Base-by-base conservation (phyloP, 1,139 yeast genomes). In the Candida labiduridarum region DNA sequence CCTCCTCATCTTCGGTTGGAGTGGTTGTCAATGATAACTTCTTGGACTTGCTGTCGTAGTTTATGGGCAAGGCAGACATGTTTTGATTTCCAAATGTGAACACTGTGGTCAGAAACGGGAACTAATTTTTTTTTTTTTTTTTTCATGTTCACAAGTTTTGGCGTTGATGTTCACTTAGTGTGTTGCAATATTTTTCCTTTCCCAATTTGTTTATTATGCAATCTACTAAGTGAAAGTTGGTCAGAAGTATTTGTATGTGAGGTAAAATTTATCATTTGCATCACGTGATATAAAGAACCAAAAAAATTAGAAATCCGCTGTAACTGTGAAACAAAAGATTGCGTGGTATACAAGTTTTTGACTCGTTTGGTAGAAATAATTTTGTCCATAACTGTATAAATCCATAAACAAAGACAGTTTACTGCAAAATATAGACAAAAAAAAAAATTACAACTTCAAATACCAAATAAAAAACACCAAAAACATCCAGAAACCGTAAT, bases 31-130 rank as follows among this genome's bases (percentile, higher is more conserved):
- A 48, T 25, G 51, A 53, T 47, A 76, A 52, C 50, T 58, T 62
- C 56, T 69, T 69, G 29, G 61, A 57, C 46, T 66, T 69, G 46
- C 66, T 56, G 45, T 71, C 73, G 57, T 73, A 58, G 36, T 36
- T 46, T 16, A 54, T 44, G 15, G 50, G 41, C 6, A 44, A 30
- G 11, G 14, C 46, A 6, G 40, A 18, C 46, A 44, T 44, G 18
- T n/a, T 15, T 19, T 22, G 27, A 18, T 16, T 22, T n/a, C n/a
- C n/a, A n/a, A 25, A 41, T 16, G 12, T 31, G 16, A 22, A 41
- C 36, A 31, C 45, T 18, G 45, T 41, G 36, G 45, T 30, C 36
- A 41, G 33, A 33, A 27, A 16, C 14, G 11, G 7, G 3, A 10
- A n/a, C 10, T 36, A 19, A 11, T 18, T 18, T 15, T 38, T 38